Evolutionary conservation across 331 rosid species (phyloP).

Genomic region (Malus hybrid): DNA sequence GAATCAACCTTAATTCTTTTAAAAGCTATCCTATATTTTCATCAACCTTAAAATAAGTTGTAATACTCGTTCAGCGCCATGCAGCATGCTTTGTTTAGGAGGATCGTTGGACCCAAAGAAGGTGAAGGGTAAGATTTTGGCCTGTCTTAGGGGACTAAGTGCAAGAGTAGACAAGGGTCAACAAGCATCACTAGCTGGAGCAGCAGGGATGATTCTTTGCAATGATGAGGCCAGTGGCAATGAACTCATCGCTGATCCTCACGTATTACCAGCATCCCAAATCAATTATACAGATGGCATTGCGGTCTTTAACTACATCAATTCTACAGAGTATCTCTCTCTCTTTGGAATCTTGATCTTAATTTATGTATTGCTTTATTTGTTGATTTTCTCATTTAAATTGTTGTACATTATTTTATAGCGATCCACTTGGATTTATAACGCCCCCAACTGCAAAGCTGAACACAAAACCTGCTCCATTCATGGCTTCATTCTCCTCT

Average conservation of each 20-base stretch:
- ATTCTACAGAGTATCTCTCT: constrained; percentile 39
- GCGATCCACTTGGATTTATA: constrained; percentile 51
- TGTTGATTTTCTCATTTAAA: background rate
- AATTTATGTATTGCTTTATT: background rate
- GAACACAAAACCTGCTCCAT: constrained; percentile 48
- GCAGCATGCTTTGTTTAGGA: constrained; percentile 31
- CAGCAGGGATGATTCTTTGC: constrained; percentile 74
- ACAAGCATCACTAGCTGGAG: constrained; percentile 49
- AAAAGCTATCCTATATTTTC: background rate
- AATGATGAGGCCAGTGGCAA: constrained; percentile 30
- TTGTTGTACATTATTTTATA: constrained; percentile 4
- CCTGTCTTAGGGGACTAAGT: constrained; percentile 38
- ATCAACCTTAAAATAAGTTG: background rate
- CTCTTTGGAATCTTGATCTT: background rate
- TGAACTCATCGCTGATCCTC: constrained; percentile 45
- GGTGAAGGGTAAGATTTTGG: constrained; percentile 52
- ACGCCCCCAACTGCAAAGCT: constrained; percentile 26
- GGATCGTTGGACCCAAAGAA: constrained; percentile 46
- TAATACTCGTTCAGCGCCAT: background rate
- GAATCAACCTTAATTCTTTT: background rate
- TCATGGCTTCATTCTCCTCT: constrained; percentile 71
- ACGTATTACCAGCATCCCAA: constrained; percentile 54
- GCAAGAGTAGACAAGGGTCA: constrained; percentile 48
- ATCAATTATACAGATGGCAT: constrained; percentile 41
- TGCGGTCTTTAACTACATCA: constrained; percentile 40